Evolutionary conservation across 495 filamentous ascomycete species (phyloP).

Genomic region (Trichocladium antarcticum): DNA sequence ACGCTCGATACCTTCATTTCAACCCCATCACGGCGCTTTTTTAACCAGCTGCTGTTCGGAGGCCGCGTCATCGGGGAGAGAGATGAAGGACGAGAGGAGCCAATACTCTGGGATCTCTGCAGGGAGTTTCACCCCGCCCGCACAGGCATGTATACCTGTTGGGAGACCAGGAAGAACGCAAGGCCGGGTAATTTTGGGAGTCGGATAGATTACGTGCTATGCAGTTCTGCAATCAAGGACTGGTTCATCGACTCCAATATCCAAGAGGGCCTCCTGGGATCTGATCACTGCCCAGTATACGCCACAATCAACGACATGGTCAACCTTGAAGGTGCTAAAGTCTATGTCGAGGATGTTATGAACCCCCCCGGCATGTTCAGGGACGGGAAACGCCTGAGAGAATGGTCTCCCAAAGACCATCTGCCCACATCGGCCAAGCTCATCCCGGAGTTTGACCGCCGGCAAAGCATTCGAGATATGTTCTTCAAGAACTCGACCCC

Average conservation of each 20-base stretch:
- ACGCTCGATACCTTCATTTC: conserved; percentile 46
- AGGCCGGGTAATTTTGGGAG: conserved; percentile 85
- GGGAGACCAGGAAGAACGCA: conserved; percentile 49
- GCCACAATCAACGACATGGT: conserved; percentile 39
- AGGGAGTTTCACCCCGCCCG: conserved; percentile 69
- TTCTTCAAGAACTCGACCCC: conserved; percentile 49
- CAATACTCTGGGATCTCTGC: conserved; percentile 78
- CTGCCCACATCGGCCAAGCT: conserved; percentile 69
- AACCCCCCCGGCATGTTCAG: conserved; percentile 69
- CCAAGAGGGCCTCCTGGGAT: conserved; percentile 89
- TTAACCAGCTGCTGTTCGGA: conserved; percentile 72
- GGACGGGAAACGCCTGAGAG: conserved; percentile 53
- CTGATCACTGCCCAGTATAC: conserved; percentile 91
- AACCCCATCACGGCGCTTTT: conserved; percentile 61
- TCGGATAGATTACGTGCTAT: conserved; percentile 87
- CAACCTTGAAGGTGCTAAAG: conserved; percentile 30
- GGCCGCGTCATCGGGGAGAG: conserved; percentile 59
- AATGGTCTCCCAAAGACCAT: conserved; percentile 54
- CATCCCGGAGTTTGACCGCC: conserved; percentile 76
- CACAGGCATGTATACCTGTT: conserved; percentile 86
- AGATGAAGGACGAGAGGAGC: conserved; percentile 60
- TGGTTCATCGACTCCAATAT: conserved; percentile 89
- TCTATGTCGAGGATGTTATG: conserved; percentile 61
- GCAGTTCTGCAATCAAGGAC: conserved; percentile 63
- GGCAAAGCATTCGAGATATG: conserved; percentile 86